Conservation (phyloP, 768 basidiomycete species). For the Chalciporus sphaerocephalus region DNA sequence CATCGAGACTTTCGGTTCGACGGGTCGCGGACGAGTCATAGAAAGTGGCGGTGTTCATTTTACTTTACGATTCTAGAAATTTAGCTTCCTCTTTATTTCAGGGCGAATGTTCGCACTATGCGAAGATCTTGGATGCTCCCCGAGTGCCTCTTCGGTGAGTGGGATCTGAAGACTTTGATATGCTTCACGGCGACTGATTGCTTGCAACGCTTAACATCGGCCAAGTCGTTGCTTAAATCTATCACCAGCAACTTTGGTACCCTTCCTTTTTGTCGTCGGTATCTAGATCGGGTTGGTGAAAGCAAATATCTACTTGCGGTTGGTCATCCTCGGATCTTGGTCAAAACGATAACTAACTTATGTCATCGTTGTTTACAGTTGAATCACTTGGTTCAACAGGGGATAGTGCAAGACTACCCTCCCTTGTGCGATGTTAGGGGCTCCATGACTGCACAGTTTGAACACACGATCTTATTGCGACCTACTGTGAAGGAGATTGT, state of each 20-base stretch:
- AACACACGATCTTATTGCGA: conserved; percentile 80
- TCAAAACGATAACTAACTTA: conserved; percentile 1
- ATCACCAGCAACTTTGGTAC: conserved; percentile 95
- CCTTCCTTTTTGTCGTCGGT: conserved; percentile 91
- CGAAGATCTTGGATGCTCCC: conserved; percentile 64
- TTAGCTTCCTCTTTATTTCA: conserved; percentile 26
- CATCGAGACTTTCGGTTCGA: conserved; percentile 98
- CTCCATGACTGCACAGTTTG: conserved; percentile 93
- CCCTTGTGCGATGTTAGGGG: conserved; percentile 82
- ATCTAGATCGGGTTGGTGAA: conserved; percentile 89
- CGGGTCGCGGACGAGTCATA: conserved; percentile 82
- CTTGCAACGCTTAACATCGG: conserved; percentile 67
- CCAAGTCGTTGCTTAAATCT: conserved; percentile 78
- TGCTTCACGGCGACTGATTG: neutral
- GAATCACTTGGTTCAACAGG: conserved; percentile 83
- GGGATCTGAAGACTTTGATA: neutral
- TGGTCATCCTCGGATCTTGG: conserved; percentile 20
- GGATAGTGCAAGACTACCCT: conserved; percentile 88
- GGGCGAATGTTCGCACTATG: conserved; percentile 96
- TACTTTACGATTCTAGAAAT: neutral
- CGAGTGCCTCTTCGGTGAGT: conserved; percentile 70
- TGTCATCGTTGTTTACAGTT: conserved; percentile 44
- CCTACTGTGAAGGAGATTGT: conserved; percentile 84
- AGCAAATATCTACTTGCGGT: conserved; percentile 91
- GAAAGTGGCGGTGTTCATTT: conserved; percentile 49